Percentiles rank a stretch among this genome's conserved stretches.
Conservation (phyloP, 768 basidiomycete genomes). For the Tubosaeta brunneosetosa region DNA sequence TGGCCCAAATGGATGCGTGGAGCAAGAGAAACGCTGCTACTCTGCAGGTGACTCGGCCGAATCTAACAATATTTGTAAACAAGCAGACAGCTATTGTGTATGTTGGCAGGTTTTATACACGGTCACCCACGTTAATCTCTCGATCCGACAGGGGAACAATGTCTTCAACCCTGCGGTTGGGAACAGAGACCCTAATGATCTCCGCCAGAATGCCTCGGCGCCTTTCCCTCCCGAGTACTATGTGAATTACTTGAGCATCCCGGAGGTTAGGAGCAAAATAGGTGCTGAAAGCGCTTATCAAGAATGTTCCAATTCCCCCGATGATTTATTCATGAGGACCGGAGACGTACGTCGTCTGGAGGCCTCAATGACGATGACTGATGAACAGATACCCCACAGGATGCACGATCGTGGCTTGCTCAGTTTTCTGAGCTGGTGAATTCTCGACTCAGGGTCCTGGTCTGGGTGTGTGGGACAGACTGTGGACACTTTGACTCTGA, state of each 20-base stretch:
- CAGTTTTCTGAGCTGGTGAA: conserved; percentile 34
- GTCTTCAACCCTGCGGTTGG: conserved; percentile 50
- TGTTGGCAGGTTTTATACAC: not conserved
- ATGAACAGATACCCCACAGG: conserved; percentile 12
- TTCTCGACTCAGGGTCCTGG: conserved; percentile 35
- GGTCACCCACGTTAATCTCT: not conserved
- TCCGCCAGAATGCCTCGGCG: conserved; percentile 51
- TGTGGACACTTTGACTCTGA: not conserved
- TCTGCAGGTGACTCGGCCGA: conserved; percentile 43
- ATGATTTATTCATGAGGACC: conserved; percentile 42
- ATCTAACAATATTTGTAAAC: conserved; percentile 47
- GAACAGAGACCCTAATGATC: conserved; percentile 49
- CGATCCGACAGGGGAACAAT: conserved; percentile 35
- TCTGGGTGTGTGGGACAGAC: conserved; percentile 32
- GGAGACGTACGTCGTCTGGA: conserved; percentile 47
- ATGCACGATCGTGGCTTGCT: conserved; percentile 36
- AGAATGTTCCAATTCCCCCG: conserved; percentile 47
- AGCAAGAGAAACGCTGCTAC: conserved; percentile 53
- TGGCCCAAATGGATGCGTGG: conserved; percentile 46
- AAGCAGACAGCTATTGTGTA: conserved; percentile 52
- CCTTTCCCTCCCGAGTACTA: conserved; percentile 58
- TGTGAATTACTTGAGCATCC: conserved; percentile 38
- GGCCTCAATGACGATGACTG: not conserved
- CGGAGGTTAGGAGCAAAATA: conserved; percentile 39
- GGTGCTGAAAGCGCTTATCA: conserved; percentile 48